Conservation (phyloP, 2,329 filamentous ascomycete species). For the Colletotrichum sidae region DNA sequence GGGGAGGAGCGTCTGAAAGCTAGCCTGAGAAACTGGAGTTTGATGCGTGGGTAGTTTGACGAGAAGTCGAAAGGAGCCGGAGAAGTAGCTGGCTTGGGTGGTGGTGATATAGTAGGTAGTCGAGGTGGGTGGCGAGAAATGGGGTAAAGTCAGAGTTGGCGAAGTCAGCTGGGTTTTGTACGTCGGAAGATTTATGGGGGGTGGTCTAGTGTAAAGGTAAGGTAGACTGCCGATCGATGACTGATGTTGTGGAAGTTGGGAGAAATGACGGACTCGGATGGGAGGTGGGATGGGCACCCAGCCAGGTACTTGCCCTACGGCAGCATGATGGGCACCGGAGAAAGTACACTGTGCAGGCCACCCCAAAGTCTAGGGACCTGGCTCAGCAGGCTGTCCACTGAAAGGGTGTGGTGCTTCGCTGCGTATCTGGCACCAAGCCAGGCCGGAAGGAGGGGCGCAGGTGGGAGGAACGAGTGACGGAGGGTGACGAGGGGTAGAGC, state of each 20-base stretch:
- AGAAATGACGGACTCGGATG: slow-evolving; percentile 36
- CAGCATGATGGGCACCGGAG: neutral
- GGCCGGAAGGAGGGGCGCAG: slow-evolving; percentile 1
- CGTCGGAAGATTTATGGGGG: slow-evolving; percentile 37
- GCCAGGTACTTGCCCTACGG: neutral
- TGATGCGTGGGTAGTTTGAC: neutral
- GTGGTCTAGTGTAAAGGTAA: slow-evolving; percentile 12
- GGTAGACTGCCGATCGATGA: slow-evolving; percentile 26
- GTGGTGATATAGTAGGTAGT: slow-evolving; percentile 28
- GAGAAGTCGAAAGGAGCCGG: slow-evolving; percentile 1
- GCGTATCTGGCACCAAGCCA: too few relatives aligned
- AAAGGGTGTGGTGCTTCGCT: neutral
- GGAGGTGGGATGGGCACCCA: slow-evolving; percentile 3
- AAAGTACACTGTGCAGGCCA: neutral
- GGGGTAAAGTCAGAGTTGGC: slow-evolving; percentile 24
- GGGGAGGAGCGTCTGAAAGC: neutral
- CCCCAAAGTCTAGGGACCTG: neutral
- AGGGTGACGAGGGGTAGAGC: neutral
- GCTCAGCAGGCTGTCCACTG: neutral
- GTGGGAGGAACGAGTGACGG: slow-evolving; percentile 10
- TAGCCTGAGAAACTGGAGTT: too few relatives aligned
- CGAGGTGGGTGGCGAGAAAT: slow-evolving; percentile 35
- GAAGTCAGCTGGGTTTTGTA: slow-evolving; percentile 34
- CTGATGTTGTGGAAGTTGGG: slow-evolving; percentile 33
- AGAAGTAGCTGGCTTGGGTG: neutral